Percentiles rank a stretch among this genome's conserved stretches.
phyloP scores from a whole-genome alignment of 2,329 filamentous ascomycete species.

The Onygenales sp. region DNA sequence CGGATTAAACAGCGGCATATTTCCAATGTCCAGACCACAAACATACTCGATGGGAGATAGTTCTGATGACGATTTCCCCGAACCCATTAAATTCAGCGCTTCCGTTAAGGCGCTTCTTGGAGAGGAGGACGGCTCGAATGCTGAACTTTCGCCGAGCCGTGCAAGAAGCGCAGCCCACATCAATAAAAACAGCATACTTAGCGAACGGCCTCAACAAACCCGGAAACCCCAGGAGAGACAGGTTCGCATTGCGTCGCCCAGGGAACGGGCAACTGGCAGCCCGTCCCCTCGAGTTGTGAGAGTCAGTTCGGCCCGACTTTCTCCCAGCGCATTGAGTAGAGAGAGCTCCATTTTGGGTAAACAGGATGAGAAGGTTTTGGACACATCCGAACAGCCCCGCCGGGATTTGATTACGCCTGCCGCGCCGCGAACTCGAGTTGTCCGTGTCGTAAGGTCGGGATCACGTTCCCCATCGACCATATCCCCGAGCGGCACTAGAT shows the following conservation, averaged over 20 bases:
- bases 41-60: constrained; percentile 53
- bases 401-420: constrained; percentile 38
- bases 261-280: constrained; percentile 30
- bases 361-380: constrained; percentile 20
- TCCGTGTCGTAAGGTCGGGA: constrained; percentile 32
- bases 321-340: constrained; percentile 21
- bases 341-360: constrained; percentile 31
- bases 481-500: constrained; percentile 27
- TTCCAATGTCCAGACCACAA: constrained; percentile 14
- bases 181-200: constrained; percentile 1
- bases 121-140: constrained; percentile 40
- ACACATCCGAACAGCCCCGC: constrained; percentile 5
- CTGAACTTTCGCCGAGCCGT: constrained; percentile 46
- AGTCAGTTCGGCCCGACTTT: constrained; percentile 21
- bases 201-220: neutral
- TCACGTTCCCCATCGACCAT: constrained; percentile 31
- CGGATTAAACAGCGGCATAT: constrained; percentile 13
- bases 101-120: constrained; percentile 76
- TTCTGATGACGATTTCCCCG: constrained; percentile 87
- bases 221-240: constrained; percentile 18
- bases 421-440: constrained; percentile 34
- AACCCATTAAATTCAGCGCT: constrained; percentile 88
- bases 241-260: constrained; percentile 27
- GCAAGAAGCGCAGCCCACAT: constrained; percentile 20
- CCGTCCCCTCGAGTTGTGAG: constrained; percentile 33